phyloP scores from a whole-genome alignment of 1,284 basidiomycete species.

The Rhodotorula sp. region DNA sequence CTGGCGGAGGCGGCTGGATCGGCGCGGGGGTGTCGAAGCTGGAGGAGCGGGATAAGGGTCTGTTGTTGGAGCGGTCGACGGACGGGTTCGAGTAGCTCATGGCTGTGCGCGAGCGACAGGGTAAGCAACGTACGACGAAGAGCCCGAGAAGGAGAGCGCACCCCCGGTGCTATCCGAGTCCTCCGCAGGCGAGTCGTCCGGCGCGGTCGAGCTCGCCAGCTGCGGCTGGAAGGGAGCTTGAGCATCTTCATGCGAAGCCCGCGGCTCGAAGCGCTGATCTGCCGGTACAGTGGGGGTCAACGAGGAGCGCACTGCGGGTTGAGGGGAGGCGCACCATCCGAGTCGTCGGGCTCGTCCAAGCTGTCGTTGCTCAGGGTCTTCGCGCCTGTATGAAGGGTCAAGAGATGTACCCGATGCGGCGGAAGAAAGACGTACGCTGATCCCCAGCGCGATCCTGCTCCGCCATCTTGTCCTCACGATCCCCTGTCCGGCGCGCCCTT shows the following conservation, averaged over 20 bases:
- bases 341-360: too few species aligned
- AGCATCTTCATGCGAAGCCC: not conserved
- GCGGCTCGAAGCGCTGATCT: not conserved
- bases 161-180: not conserved
- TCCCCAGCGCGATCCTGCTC: too few species aligned
- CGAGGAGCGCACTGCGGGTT: not conserved
- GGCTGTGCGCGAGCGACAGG: not conserved
- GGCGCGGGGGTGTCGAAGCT: not conserved
- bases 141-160: not conserved
- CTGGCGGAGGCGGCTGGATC: not conserved
- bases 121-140: not conserved
- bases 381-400: too few species aligned
- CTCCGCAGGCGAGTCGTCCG: not conserved
- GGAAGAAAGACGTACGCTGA: too few species aligned
- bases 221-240: not conserved
- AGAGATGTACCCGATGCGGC: too few species aligned
- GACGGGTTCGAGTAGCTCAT: not conserved
- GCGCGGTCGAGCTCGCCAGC: not conserved
- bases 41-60: not conserved
- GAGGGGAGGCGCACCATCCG: not conserved
- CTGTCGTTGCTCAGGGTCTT: too few species aligned
- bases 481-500: not conserved
- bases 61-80: not conserved
- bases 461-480: not conserved
- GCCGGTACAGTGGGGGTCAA: not conserved